A percentile compares a stretch with the other conserved stretches of the same genome.
These are phyloP conservation scores for Wilcoxina mikolae DNA, from an alignment of 495 filamentous ascomycete species.

Conservation along the genomic window DNA sequence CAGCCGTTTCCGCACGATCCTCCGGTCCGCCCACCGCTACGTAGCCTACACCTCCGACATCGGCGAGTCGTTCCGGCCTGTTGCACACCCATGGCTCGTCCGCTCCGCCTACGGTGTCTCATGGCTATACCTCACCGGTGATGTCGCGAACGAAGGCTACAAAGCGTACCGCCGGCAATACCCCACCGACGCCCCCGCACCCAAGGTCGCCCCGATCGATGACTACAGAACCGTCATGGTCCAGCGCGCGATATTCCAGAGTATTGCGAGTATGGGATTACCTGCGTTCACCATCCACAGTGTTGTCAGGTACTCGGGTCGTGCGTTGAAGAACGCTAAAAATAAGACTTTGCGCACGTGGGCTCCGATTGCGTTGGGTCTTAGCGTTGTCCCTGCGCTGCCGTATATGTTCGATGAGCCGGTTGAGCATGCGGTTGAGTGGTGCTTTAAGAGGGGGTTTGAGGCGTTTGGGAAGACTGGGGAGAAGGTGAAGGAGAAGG, in stretches of 20 bases:
- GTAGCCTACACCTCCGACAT: slow-evolving; percentile 96
- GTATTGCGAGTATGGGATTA: slow-evolving; percentile 78
- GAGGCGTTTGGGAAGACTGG: slow-evolving; percentile 32
- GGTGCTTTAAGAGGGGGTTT: slow-evolving; percentile 63
- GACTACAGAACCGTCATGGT: slow-evolving; percentile 86
- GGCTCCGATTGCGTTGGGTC: slow-evolving; percentile 80
- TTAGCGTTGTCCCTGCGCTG: slow-evolving; percentile 75
- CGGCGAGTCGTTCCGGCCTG: slow-evolving; percentile 87
- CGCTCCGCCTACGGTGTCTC: slow-evolving; percentile 75
- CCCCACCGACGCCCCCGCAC: background rate
- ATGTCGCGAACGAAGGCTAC: slow-evolving; percentile 88
- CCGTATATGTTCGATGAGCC: slow-evolving; percentile 87
- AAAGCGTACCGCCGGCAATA: slow-evolving; percentile 56
- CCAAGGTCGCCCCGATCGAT: slow-evolving; percentile 40
- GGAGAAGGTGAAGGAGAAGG: slow-evolving; percentile 38
- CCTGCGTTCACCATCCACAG: slow-evolving; percentile 93
- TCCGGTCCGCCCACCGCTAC: slow-evolving; percentile 83
- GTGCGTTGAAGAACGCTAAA: slow-evolving; percentile 64
- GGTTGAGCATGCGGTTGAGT: slow-evolving; percentile 79
- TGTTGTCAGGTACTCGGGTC: slow-evolving; percentile 72
- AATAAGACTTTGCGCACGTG: slow-evolving; percentile 60
- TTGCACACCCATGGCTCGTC: slow-evolving; percentile 73
- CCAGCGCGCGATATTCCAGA: slow-evolving; percentile 79
- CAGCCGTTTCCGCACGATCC: slow-evolving; percentile 68
- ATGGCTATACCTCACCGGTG: slow-evolving; percentile 82